Evolutionary conservation across 306 rosid species (phyloP), one percentile per base, ranked within the genome.

Genomic region (Cicer bijugum): DNA sequence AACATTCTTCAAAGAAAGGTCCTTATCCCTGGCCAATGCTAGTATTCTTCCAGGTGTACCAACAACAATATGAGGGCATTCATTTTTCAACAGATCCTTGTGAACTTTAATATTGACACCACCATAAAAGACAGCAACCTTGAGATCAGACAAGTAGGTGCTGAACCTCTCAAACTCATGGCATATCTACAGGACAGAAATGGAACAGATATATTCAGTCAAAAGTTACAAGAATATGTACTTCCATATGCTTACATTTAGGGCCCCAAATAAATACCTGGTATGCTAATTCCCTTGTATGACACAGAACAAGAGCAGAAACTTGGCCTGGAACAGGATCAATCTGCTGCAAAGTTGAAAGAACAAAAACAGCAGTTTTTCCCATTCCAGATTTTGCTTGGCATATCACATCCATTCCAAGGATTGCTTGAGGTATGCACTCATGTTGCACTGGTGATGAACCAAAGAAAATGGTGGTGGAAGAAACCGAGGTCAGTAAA

Each of bases 341-440:
- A 76, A 95, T 95, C 86, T 95, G 99, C 91, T 95, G 99, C 82
- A 95, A 78, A 38, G 90, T 77, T 40, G 99, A 95, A 19, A 95
- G 90, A 82, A 95, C 99, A 86, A 95, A 95, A 4, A 95, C 99
- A 69, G 99, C 99, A 48, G 99, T 95, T 76, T 95, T 95, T 28
- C 99, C 99, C 99, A 95, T 95, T 44, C 99, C 99, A 58, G 99
- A 95, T 83, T 95, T 95, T 11, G 99, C 99, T 85, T 95, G 99
- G 65, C 99, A 95, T 72, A 95, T 84, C 6, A 95, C 97, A 87
- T 95, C 99, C 97, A 92, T 95, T 12, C 97, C 97, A 55, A 95
- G 89, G 76, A 95, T 91, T 47, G 99, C 99, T 89, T 95, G 99
- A 5, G 99, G 99, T 62, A 95, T 95, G 84, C 99, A 95, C 63